phyloP scores from a whole-genome alignment of 1,139 yeast genomes.

The Arxiozyma heterogenica region DNA sequence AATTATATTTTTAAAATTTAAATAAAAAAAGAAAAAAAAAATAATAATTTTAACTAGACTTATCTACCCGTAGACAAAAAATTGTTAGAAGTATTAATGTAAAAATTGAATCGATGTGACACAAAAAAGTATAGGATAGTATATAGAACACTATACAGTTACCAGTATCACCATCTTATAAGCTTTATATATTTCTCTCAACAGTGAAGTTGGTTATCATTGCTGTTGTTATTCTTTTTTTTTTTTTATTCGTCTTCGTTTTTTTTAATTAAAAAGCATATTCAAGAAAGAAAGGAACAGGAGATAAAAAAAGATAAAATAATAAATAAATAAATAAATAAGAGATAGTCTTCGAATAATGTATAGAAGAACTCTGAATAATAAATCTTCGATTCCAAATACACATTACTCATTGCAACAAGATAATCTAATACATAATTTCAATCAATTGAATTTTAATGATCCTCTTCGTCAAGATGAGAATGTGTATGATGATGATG shows the following conservation, averaged over 20 bases:
- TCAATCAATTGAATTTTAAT: neutral
- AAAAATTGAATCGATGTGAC: neutral
- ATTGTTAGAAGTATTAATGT: no score
- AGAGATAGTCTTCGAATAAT: neutral
- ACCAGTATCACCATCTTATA: neutral
- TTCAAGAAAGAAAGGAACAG: neutral
- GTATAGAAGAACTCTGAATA: conserved; percentile 7
- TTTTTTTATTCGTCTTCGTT: no score
- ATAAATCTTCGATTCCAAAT: conserved; percentile 4
- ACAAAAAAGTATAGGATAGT: neutral
- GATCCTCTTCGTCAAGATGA: neutral
- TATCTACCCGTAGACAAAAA: no score
- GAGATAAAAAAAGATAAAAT: no score
- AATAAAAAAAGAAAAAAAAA: no score
- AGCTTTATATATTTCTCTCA: neutral
- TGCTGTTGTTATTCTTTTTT: no score
- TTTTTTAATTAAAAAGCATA: no score
- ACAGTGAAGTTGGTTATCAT: no score
- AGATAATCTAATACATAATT: neutral
- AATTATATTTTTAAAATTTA: neutral
- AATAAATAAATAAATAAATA: no score
- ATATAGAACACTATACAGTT: no score
- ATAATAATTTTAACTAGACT: no score
- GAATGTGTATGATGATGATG: neutral
- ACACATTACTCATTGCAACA: neutral